phyloP scores from a whole-genome alignment of 2,329 filamentous ascomycete genomes.

The Stachybotrys echinatus region DNA sequence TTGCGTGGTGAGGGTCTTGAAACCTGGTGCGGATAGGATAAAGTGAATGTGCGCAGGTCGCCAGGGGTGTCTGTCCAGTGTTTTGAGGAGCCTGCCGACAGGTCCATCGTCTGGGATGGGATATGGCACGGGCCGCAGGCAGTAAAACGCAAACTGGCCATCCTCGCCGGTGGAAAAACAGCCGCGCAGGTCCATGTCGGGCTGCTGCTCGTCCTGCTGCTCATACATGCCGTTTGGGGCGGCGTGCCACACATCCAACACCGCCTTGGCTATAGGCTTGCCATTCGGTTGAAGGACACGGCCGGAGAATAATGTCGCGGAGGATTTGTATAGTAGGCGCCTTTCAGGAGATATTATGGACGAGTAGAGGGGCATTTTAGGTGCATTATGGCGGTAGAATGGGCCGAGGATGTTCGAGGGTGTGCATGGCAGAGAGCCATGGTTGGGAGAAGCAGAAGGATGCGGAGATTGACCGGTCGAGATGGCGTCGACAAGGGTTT shows the following conservation, averaged over 20 bases:
- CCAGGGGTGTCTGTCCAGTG: slow-evolving; percentile 64
- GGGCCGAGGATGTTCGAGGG: neutral
- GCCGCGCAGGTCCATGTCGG: neutral
- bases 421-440: neutral
- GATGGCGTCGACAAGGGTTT: slow-evolving; percentile 1
- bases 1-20: neutral
- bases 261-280: neutral
- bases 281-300: neutral
- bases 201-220: slow-evolving; percentile 1
- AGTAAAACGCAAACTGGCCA: slow-evolving; percentile 71
- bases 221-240: slow-evolving; percentile 2
- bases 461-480: neutral
- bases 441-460: too few species aligned
- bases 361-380: neutral
- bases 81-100: slow-evolving; percentile 63
- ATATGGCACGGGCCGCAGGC: slow-evolving; percentile 78
- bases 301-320: neutral
- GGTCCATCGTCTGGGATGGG: slow-evolving; percentile 79
- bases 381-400: neutral
- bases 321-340: neutral
- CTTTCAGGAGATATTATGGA: neutral
- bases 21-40: slow-evolving; percentile 35
- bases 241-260: slow-evolving; percentile 1
- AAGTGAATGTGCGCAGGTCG: slow-evolving; percentile 77
- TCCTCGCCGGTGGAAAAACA: slow-evolving; percentile 43